Percentiles rank a stretch among this genome's conserved stretches.
Evolutionary conservation across 306 rosid genomes (phyloP).

Genomic region (Malus fusca): DNA sequence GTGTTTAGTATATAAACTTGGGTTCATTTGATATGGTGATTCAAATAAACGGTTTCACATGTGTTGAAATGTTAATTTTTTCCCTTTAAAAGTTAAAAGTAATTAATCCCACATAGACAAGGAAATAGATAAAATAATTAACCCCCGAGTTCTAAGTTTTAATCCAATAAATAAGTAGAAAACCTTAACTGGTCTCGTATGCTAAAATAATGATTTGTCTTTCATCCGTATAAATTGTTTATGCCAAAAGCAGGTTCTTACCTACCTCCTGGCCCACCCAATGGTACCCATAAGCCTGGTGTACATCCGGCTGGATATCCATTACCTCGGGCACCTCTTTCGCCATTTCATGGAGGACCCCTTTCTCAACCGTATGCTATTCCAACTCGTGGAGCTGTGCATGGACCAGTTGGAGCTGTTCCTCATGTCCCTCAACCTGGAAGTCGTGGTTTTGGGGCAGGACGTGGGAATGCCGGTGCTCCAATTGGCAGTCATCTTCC

Average conservation of each 20-base stretch:
- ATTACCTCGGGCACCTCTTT: conserved; percentile 75
- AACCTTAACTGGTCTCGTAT: too few relatives aligned
- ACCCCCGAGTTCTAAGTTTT: neutral
- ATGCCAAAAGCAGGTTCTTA: conserved; percentile 57
- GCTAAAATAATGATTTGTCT: neutral
- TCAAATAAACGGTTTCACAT: neutral
- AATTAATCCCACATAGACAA: too few relatives aligned
- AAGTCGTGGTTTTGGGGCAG: conserved; percentile 90
- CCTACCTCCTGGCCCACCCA: conserved; percentile 78
- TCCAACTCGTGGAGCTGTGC: conserved; percentile 94
- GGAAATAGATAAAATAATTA: neutral
- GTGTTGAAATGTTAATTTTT: neutral
- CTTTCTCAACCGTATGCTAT: conserved; percentile 99
- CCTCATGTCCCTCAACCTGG: conserved; percentile 96
- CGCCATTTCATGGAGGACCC: conserved; percentile 80
- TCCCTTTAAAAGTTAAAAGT: neutral
- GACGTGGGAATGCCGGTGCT: conserved; percentile 75
- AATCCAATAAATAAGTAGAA: too few relatives aligned
- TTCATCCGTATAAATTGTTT: neutral
- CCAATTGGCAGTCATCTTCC: conserved; percentile 86
- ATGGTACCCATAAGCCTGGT: conserved; percentile 89
- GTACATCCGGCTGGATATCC: conserved; percentile 86
- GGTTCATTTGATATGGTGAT: neutral
- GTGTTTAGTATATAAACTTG: neutral
- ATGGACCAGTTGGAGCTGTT: conserved; percentile 98